phyloP scores from a whole-genome alignment of 148 eudicot species.

The Salicornia ramosissima region DNA sequence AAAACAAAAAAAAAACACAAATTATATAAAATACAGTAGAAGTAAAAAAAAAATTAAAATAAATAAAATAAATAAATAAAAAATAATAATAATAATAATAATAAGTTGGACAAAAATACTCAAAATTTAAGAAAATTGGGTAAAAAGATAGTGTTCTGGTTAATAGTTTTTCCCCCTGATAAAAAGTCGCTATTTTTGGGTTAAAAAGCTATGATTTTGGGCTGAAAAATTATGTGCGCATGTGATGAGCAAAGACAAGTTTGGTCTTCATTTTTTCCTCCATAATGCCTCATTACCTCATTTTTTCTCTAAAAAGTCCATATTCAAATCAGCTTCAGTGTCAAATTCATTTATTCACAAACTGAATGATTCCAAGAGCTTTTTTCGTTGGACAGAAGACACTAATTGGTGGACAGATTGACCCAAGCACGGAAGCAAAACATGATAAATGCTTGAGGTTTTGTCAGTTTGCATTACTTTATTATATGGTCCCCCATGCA shows the following conservation, averaged over 20 bases:
- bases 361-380: not conserved
- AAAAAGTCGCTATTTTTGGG: too few relatives aligned
- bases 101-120: too few relatives aligned
- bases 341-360: not conserved
- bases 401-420: not conserved
- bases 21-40: too few relatives aligned
- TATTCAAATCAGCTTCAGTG: not conserved
- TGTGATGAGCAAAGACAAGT: not conserved
- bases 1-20: too few relatives aligned
- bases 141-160: too few relatives aligned
- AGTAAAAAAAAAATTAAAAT: too few relatives aligned
- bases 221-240: too few relatives aligned
- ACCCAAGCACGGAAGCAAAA: not conserved
- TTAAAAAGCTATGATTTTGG: too few relatives aligned
- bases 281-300: not conserved
- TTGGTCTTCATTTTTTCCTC: not conserved
- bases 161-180: too few relatives aligned
- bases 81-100: too few relatives aligned
- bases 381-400: not conserved
- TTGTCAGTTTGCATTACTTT: not conserved
- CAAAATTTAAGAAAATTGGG: too few relatives aligned
- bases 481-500: not conserved
- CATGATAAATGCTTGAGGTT: not conserved
- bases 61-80: too few relatives aligned
- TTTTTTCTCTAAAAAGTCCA: constrained; percentile 1